Evolutionary conservation across 495 filamentous ascomycete species (phyloP), one percentile per base, ranked within the genome.

Genomic region (Penicillium chermesinum): DNA sequence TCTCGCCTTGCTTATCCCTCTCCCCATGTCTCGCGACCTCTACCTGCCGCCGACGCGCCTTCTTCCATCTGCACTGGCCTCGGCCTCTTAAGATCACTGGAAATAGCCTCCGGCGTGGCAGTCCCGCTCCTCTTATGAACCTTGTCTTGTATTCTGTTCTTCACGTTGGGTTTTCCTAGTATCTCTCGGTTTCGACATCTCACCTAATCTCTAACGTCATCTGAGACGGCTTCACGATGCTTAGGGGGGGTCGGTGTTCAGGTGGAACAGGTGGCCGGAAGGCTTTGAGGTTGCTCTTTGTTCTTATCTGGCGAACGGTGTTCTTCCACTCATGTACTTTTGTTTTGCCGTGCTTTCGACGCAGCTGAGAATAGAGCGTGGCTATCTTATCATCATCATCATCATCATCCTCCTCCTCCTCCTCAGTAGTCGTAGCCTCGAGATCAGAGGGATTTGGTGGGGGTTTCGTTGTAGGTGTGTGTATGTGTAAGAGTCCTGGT

Each of bases 161-260:
- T 57, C 49, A 40, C 54, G 48, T 52, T 57, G 47, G 53, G 40
- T 49, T 58, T 50, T 52, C 47, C 49, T 52, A 55, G 49, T 50
- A 53, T 57, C 49, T 56, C 52, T 63, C 54, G 52, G 49, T 63
- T 62, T 58, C 57, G 25, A 46, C 45, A 63, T 65, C 57, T 60
- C 59, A 51, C 56, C 59, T 61, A 54, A 65, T 61, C 50, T 58
- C 49, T 55, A 54, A 59, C 57, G 54, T 56, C 58, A 56, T 61
- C 44, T 58, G 56, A 50, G 44, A 62, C 50, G 58, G 54, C 37
- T 54, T 62, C 56, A 61, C 44, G 62, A 60, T 40, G 54, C 52
- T 62, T 61, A 53, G 56, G 54, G 57, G 59, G n/a, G 45, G 50
- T 54, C 56, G 62, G 62, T 65, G 62, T 65, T 63, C 48, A 61